Conservation (phyloP, 2,329 filamentous ascomycete species). For the Colletotrichum shisoi region DNA sequence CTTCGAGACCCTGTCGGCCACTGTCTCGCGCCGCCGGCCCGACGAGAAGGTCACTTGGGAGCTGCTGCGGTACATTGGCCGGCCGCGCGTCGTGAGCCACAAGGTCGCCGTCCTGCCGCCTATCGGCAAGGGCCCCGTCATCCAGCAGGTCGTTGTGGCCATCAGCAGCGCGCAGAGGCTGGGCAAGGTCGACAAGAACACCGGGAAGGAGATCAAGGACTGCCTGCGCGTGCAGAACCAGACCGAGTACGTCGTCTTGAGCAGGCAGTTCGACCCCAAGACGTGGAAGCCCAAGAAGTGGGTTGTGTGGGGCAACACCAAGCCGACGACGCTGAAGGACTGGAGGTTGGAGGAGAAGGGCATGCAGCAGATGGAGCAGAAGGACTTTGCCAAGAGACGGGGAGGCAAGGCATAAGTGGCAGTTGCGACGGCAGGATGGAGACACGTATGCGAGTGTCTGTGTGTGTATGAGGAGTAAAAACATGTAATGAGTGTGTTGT, state of each 20-base stretch:
- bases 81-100: constrained; percentile 64
- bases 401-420: not conserved
- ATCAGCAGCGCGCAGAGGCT: constrained; percentile 66
- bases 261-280: constrained; percentile 54
- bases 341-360: constrained; percentile 50
- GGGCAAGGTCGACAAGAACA: constrained; percentile 51
- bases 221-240: constrained; percentile 62
- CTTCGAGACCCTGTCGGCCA: constrained; percentile 58
- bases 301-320: constrained; percentile 71
- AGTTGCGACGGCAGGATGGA: not conserved
- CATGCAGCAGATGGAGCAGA: constrained; percentile 46
- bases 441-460: not conserved
- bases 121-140: constrained; percentile 48
- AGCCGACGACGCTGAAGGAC: constrained; percentile 59
- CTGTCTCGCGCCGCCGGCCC: constrained; percentile 61
- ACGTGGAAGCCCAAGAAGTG: constrained; percentile 62
- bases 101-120: constrained; percentile 57
- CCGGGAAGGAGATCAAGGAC: constrained; percentile 50
- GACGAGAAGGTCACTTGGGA: constrained; percentile 61
- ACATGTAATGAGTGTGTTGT: constrained; percentile 41
- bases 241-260: constrained; percentile 71
- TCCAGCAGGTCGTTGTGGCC: constrained; percentile 69
- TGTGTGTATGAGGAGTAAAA: constrained; percentile 35
- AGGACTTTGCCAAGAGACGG: constrained; percentile 22
- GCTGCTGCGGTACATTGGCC: constrained; percentile 60